These are phyloP conservation scores for Coemansia sp. DNA, from an alignment of 192 early-diverging fungal genomes.

Conservation along the genomic window DNA sequence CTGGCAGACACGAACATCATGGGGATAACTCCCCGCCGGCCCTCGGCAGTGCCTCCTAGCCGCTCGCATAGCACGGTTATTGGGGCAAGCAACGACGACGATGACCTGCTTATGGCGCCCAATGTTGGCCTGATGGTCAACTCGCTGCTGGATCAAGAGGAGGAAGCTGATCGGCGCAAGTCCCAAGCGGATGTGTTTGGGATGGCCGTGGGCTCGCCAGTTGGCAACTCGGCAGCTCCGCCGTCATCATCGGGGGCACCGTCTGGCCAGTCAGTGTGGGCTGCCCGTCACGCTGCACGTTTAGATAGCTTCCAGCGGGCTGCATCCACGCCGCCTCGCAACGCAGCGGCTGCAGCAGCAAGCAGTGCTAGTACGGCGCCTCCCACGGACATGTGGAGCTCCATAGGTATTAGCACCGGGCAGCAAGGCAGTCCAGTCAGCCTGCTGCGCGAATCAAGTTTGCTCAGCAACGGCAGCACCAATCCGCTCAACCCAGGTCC, in stretches of 20 bases:
- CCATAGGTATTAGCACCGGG: conserved; percentile 12
- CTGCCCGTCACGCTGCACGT: conserved; percentile 41
- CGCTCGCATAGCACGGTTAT: conserved; percentile 38
- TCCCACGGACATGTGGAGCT: conserved; percentile 27
- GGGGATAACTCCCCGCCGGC: conserved; percentile 27
- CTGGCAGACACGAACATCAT: conserved; percentile 33
- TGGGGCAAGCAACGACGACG: background rate
- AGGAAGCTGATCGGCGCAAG: conserved; percentile 30
- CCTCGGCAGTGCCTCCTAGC: conserved; percentile 27
- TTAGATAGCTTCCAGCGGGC: conserved; percentile 50
- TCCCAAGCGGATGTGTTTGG: conserved; percentile 44
- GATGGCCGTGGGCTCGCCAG: conserved; percentile 28
- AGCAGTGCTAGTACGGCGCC: conserved; percentile 3
- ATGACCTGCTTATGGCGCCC: conserved; percentile 19
- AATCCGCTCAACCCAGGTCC: conserved; percentile 15
- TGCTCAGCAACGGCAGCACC: conserved; percentile 5
- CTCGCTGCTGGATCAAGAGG: conserved; percentile 49
- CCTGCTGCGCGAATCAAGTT: conserved; percentile 19
- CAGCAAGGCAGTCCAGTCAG: conserved; percentile 2
- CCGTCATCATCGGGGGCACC: conserved; percentile 12
- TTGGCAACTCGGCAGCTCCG: conserved; percentile 3
- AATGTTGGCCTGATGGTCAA: conserved; percentile 45
- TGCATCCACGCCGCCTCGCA: conserved; percentile 47
- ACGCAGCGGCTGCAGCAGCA: conserved; percentile 9
- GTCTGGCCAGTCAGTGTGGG: conserved; percentile 45